phyloP scores from a whole-genome alignment of 768 basidiomycete genomes.

The Asterophora parasitica region DNA sequence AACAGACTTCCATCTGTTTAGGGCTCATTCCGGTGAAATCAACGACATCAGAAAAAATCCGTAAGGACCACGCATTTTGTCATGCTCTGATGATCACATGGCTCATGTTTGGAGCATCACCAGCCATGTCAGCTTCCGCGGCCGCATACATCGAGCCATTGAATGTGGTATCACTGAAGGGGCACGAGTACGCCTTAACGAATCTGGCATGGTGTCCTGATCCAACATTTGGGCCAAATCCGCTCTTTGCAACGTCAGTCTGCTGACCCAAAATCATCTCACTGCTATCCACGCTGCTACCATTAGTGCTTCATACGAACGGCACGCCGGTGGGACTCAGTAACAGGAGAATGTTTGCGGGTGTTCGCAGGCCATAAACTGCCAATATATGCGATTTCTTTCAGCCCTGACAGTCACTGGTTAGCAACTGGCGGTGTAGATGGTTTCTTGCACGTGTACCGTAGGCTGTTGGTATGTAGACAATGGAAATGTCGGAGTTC shows the following conservation, averaged over 20 bases:
- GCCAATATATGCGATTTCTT: constrained; percentile 68
- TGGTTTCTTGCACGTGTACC: constrained; percentile 69
- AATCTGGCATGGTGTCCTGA: constrained; percentile 67
- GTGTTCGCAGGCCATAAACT: constrained; percentile 68
- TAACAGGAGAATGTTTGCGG: constrained; percentile 69
- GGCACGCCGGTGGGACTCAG: constrained; percentile 78
- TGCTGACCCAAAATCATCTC: background rate
- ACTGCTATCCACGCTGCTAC: too few species aligned
- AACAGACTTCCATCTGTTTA: constrained; percentile 28
- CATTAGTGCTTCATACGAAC: constrained; percentile 79
- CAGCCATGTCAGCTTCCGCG: constrained; percentile 36
- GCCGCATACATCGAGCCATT: constrained; percentile 29
- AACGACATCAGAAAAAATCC: constrained; percentile 73
- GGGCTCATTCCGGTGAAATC: constrained; percentile 73
- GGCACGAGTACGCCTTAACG: constrained; percentile 64
- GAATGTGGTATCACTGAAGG: constrained; percentile 44
- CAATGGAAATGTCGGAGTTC: too few species aligned
- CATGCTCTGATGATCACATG: constrained; percentile 79
- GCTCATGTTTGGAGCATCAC: constrained; percentile 72
- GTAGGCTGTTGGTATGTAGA: too few species aligned
- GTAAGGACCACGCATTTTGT: constrained; percentile 62
- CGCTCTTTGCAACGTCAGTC: constrained; percentile 70
- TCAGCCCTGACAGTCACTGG: constrained; percentile 69
- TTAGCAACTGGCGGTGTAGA: constrained; percentile 79
- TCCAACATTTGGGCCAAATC: constrained; percentile 42